These are phyloP conservation scores for Phyllostachys edulis DNA, from an alignment of 176 grass and related monocot species.

Conservation along the genomic window DNA sequence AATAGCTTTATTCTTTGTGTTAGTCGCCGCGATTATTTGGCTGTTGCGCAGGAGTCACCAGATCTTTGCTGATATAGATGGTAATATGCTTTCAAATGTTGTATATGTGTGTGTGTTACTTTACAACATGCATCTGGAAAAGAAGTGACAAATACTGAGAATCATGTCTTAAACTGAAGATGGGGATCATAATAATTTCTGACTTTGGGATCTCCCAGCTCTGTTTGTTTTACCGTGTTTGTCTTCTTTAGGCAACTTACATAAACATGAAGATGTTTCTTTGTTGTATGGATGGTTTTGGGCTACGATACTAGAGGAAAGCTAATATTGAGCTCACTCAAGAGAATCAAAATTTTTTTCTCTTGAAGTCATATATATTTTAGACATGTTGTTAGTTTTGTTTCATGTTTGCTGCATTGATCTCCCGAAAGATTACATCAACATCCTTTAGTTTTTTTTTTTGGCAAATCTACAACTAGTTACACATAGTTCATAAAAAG, in stretches of 20 bases:
- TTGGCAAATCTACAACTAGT: too few relatives aligned
- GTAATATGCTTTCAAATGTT: constrained; percentile 37
- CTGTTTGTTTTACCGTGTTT: background rate
- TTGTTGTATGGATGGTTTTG: background rate
- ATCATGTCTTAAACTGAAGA: constrained; percentile 23
- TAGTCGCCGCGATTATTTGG: constrained; percentile 27
- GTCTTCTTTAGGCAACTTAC: background rate
- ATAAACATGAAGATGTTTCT: background rate
- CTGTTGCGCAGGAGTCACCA: constrained; percentile 45
- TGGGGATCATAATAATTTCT: constrained; percentile 25
- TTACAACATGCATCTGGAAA: constrained; percentile 1
- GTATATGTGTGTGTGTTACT: background rate
- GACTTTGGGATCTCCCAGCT: background rate
- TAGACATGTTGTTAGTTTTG: background rate
- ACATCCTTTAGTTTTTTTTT: too few relatives aligned
- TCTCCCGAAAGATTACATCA: background rate
- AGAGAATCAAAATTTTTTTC: background rate
- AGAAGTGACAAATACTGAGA: background rate
- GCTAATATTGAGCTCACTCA: background rate
- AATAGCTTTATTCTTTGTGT: constrained; percentile 21
- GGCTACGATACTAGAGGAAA: background rate
- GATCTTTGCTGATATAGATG: constrained; percentile 76
- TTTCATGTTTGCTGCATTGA: background rate
- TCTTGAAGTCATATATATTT: background rate
- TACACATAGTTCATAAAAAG: too few relatives aligned